These are phyloP conservation scores for Populus hybrid DNA, from an alignment of 441 rosid genomes.

Conservation along the genomic window DNA sequence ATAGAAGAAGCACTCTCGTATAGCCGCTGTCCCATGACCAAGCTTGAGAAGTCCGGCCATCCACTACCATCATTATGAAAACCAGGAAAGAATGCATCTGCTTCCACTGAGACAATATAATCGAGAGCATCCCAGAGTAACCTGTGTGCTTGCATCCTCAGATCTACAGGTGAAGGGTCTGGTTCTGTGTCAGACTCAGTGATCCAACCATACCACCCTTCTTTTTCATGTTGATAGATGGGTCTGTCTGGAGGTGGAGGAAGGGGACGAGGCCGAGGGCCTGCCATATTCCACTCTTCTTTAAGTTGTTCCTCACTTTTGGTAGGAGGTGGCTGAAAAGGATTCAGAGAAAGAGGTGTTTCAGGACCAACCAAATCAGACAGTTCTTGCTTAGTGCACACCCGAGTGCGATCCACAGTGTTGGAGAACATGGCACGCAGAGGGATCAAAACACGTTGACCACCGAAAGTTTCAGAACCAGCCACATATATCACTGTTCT, in stretches of 20 bases:
- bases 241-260: conserved; percentile 99
- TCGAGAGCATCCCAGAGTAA: conserved; percentile 98
- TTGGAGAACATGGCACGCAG: conserved; percentile 89
- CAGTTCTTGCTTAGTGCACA: conserved; percentile 75
- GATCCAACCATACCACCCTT: conserved; percentile 99
- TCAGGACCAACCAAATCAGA: conserved; percentile 84
- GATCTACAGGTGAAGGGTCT: conserved; percentile 64
- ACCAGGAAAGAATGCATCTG: conserved; percentile 93
- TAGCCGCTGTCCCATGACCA: conserved; percentile 96
- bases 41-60: conserved; percentile 91
- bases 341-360: conserved; percentile 52
- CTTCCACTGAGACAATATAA: conserved; percentile 79
- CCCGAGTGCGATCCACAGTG: conserved; percentile 68
- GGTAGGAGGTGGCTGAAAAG: conserved; percentile 42
- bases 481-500: conserved; percentile 84
- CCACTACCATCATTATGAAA: conserved; percentile 84
- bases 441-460: conserved; percentile 89
- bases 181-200: conserved; percentile 78
- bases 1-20: conserved; percentile 80
- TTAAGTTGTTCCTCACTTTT: conserved; percentile 69
- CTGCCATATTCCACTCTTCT: conserved; percentile 91
- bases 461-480: conserved; percentile 96
- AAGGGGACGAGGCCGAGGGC: conserved; percentile 98
- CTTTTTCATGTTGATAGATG: conserved; percentile 87
- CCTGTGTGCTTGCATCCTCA: conserved; percentile 85